phyloP scores from a whole-genome alignment of 2,329 filamentous ascomycete species.

The Aspergillus ruber region DNA sequence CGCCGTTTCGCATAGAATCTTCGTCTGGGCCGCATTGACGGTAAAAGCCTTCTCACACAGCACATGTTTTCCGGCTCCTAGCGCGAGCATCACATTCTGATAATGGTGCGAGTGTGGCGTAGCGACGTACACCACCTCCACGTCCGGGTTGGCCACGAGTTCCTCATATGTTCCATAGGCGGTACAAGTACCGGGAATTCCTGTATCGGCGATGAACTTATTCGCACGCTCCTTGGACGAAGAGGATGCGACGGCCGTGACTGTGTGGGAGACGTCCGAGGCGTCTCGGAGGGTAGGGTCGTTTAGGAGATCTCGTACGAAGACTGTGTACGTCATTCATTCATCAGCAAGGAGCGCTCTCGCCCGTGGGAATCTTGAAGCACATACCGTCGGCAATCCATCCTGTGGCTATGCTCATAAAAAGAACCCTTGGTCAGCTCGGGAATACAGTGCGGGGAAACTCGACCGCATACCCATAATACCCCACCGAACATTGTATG shows the following conservation, averaged over 20 bases:
- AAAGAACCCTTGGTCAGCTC: conserved; percentile 7
- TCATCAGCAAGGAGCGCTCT: too few relatives aligned
- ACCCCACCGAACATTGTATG: conserved; percentile 37
- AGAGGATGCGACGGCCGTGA: conserved; percentile 75
- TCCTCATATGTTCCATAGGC: conserved; percentile 77
- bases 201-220: conserved; percentile 65
- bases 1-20: conserved; percentile 65
- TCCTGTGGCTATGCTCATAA: conserved; percentile 34
- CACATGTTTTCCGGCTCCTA: conserved; percentile 79
- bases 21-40: conserved; percentile 70
- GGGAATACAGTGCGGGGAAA: not conserved
- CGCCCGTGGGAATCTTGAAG: not conserved
- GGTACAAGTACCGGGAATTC: conserved; percentile 61
- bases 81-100: conserved; percentile 78
- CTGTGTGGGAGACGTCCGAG: conserved; percentile 66
- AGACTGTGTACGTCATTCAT: conserved; percentile 34
- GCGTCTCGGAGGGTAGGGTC: conserved; percentile 65
- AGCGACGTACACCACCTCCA: conserved; percentile 83
- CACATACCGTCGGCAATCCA: conserved; percentile 36
- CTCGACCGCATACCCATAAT: conserved; percentile 34
- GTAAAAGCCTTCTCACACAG: conserved; percentile 89
- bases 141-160: conserved; percentile 67
- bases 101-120: conserved; percentile 92
- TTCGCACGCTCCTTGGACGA: conserved; percentile 62
- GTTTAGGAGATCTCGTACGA: conserved; percentile 71